These are phyloP conservation scores for Pichia sp. DNA, from an alignment of 1,139 yeast species.

Conservation along the genomic window DNA sequence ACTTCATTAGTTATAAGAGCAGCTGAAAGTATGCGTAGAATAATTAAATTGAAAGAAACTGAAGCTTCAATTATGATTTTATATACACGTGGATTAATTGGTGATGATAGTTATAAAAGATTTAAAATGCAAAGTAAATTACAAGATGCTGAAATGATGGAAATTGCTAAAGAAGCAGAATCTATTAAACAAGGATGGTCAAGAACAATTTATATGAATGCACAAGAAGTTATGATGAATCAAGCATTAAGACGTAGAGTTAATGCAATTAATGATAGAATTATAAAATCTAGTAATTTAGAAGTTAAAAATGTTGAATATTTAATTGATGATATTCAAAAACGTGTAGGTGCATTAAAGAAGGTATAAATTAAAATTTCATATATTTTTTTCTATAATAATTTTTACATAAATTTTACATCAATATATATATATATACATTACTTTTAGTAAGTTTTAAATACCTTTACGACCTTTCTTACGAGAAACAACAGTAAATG, in stretches of 20 bases:
- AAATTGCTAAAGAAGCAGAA: conserved; percentile 75
- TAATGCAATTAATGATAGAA: conserved; percentile 53
- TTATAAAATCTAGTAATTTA: conserved; percentile 39
- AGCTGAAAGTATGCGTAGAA: conserved; percentile 62
- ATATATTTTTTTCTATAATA: background rate
- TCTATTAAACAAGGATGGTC: conserved; percentile 74
- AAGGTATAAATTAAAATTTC: background rate
- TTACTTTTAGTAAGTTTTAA: conserved; percentile 7
- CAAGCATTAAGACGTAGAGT: conserved; percentile 84
- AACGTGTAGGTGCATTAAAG: conserved; percentile 6
- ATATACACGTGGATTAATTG: conserved; percentile 84
- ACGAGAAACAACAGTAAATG: conserved; percentile 56
- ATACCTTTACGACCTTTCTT: conserved; percentile 52
- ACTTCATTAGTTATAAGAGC: conserved; percentile 80
- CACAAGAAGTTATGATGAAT: conserved; percentile 87
- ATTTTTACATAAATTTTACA: background rate
- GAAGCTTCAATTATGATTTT: conserved; percentile 62
- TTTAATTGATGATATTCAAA: conserved; percentile 13
- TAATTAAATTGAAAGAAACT: conserved; percentile 65
- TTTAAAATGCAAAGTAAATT: conserved; percentile 71
- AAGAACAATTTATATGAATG: conserved; percentile 65
- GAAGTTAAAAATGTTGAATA: conserved; percentile 38
- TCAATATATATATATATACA: background rate
- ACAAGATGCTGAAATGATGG: conserved; percentile 75
- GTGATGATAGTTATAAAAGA: conserved; percentile 81